Evolutionary conservation across 2,329 filamentous ascomycete species (phyloP), one percentile per base, ranked within the genome.

Genomic region (Onygena corvina): DNA sequence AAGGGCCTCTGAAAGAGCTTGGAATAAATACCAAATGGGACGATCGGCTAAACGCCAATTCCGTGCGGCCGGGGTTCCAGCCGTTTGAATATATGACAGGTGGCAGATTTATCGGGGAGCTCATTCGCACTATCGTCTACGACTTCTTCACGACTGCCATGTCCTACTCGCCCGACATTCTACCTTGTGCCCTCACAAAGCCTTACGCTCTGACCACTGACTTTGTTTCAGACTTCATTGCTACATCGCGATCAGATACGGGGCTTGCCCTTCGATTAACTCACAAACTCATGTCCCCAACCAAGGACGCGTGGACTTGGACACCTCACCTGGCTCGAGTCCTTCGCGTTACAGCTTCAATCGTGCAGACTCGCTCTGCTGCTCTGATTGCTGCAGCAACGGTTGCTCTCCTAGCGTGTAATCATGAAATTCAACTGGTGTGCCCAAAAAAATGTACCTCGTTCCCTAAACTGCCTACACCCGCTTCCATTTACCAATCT

Each of bases 71-170:
- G 0, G 83, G 84, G 0, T 86, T 88, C 56, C 84, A 88, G 56
- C 83, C 84, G 0, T 72, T 88, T 20, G 84, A 89, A 61, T 88
- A 87, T 64, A 85, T 88, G 79, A 84, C 83, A 1, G 76, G 82
- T 1, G 83, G 83, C 1, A 71, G 82, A 18, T 86, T 86, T 60
- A 69, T 86, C 2, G 83, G 83, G 36, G 83, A 87, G 61, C 74
- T 87, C 3, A 81, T 80, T 4, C 77, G 83, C 11, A 71, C 86
- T 44, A 76, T 83, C 52, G 71, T 84, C 46, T 60, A 80, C 21
- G 79, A 84, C 57, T 79, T 81, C 59, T 66, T 82, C 59, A 70
- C 67, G n/a, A 64, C 53, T 3, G 61, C 64, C 3, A 58, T 73
- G 4, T 61, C 63, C 1, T 56, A 75, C 4, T 47, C 66, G 1